Percentiles rank a stretch among this genome's conserved stretches.
Conservation (phyloP, 2,329 filamentous ascomycete species). For the Colletotrichum coccodes region DNA sequence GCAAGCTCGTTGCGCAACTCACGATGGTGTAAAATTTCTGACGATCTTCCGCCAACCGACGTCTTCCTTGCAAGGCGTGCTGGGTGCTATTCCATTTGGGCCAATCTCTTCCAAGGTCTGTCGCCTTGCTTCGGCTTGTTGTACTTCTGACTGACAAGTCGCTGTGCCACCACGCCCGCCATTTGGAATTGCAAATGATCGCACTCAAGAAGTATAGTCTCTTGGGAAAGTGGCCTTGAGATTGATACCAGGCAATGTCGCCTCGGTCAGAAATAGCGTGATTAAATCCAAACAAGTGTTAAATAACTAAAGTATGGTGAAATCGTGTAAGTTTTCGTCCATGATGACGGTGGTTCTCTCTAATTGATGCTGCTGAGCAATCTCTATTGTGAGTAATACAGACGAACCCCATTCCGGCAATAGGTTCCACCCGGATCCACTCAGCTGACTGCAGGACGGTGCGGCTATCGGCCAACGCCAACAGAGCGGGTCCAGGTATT, state of each 20-base stretch:
- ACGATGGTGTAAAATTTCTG: constrained; percentile 66
- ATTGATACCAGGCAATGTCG: background rate
- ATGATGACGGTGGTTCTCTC: background rate
- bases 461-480: constrained; percentile 1
- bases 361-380: background rate
- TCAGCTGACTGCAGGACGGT: background rate
- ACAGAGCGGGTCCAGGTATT: background rate
- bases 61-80: constrained; percentile 43
- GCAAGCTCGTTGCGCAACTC: constrained; percentile 38
- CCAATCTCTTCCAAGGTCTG: background rate
- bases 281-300: no score
- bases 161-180: background rate
- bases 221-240: no score
- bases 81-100: background rate
- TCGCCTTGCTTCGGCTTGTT: background rate
- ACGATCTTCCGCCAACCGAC: constrained; percentile 57
- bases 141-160: background rate
- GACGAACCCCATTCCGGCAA: background rate
- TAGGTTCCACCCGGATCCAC: constrained; percentile 1
- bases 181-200: background rate
- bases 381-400: constrained; percentile 6
- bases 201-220: background rate
- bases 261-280: background rate
- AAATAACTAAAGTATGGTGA: no score
- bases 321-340: background rate